phyloP scores from a whole-genome alignment of 2,329 filamentous ascomycete species.

The Trichophyton rubrum region DNA sequence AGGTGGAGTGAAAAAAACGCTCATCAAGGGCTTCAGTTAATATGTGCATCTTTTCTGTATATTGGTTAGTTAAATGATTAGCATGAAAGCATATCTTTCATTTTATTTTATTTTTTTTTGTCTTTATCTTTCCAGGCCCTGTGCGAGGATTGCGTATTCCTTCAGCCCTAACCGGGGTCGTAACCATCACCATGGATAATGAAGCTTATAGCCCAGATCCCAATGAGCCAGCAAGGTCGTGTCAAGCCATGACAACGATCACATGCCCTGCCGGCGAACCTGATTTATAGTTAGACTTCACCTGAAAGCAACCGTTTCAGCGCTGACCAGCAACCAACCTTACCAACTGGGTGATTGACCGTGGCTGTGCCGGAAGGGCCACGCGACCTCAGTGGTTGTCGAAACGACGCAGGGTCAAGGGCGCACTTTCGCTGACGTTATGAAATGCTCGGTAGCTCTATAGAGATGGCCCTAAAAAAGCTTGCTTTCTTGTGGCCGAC shows the following conservation, averaged over 20 bases:
- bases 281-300: not conserved
- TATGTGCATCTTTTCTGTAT: not conserved
- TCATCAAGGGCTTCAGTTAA: not conserved
- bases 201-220: not conserved
- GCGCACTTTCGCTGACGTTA: not conserved
- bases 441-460: not conserved
- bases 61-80: not conserved
- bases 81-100: not conserved
- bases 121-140: not conserved
- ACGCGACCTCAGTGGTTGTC: not conserved
- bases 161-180: not conserved
- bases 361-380: not conserved
- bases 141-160: conserved; percentile 1
- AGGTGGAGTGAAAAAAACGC: not conserved
- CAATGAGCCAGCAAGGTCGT: too few relatives aligned
- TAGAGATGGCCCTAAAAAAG: not conserved
- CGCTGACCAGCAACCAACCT: not conserved
- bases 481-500: not conserved
- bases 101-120: not conserved
- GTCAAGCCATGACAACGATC: not conserved
- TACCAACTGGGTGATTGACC: not conserved
- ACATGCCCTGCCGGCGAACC: not conserved
- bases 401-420: not conserved
- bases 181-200: not conserved
- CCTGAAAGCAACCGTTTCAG: not conserved